phyloP scores from a whole-genome alignment of 345 rosid genomes.

The Reutealis trisperma region DNA sequence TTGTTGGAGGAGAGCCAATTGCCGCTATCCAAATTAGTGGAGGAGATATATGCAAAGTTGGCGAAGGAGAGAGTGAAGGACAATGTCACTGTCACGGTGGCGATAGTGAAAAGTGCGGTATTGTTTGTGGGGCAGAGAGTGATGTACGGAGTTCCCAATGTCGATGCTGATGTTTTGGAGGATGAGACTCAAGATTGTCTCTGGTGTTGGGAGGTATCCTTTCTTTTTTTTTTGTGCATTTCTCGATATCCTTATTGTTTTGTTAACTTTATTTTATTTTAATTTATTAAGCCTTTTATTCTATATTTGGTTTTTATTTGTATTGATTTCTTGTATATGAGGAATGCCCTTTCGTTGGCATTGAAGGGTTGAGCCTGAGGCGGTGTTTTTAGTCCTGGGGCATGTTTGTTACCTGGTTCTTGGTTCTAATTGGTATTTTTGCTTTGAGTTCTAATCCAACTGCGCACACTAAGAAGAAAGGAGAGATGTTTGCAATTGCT shows the following conservation, averaged over 20 bases:
- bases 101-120: constrained; percentile 61
- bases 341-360: not conserved
- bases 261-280: not conserved
- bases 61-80: constrained; percentile 22
- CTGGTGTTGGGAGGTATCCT: constrained; percentile 96
- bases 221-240: constrained; percentile 9
- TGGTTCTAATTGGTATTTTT: not conserved
- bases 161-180: constrained; percentile 83
- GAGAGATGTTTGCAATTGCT: too few species aligned
- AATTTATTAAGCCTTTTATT: not conserved
- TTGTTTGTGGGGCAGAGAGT: constrained; percentile 77
- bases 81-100: constrained; percentile 27
- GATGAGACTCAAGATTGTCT: constrained; percentile 61
- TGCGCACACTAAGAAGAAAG: too few species aligned
- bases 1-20: constrained; percentile 72
- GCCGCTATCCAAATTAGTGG: constrained; percentile 68
- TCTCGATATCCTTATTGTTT: not conserved
- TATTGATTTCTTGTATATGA: not conserved
- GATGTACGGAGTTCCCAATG: constrained; percentile 63
- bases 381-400: not conserved
- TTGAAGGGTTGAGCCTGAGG: not conserved
- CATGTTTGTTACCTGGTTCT: not conserved
- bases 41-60: constrained; percentile 39
- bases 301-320: not conserved
- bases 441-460: not conserved